A percentile compares a stretch with the other conserved stretches of the same genome.
Evolutionary conservation across 192 early-diverging fungal species (phyloP).

Genomic region (Linnemannia hyalina): DNA sequence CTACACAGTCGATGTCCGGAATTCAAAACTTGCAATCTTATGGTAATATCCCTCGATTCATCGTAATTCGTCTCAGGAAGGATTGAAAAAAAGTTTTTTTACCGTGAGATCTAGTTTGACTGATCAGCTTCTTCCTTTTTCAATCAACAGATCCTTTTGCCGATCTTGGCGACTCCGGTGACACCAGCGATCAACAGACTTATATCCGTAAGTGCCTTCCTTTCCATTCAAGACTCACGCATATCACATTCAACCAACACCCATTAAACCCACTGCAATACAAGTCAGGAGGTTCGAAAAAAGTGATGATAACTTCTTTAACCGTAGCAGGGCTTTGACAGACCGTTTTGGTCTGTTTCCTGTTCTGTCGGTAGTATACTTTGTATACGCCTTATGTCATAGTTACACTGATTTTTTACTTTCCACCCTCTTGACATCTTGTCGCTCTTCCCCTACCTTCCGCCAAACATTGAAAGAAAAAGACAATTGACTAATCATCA

Average conservation of each 20-base stretch:
- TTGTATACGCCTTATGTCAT: constrained; percentile 57
- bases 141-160: constrained; percentile 55
- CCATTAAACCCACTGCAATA: no score
- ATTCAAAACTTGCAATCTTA: constrained; percentile 62
- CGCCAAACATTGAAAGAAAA: background rate
- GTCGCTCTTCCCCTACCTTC: background rate
- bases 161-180: constrained; percentile 51
- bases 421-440: background rate
- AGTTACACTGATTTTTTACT: constrained; percentile 56
- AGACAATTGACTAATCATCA: background rate
- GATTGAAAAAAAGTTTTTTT: background rate
- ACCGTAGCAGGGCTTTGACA: constrained; percentile 52
- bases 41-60: constrained; percentile 24
- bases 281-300: background rate
- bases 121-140: background rate
- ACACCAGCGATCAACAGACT: constrained; percentile 46
- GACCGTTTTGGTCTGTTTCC: constrained; percentile 57
- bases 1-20: constrained; percentile 45
- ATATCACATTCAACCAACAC: no score
- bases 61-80: background rate
- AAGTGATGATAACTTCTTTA: constrained; percentile 59
- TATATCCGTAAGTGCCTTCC: constrained; percentile 56
- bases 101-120: background rate
- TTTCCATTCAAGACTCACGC: background rate
- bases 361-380: constrained; percentile 56